phyloP scores from a whole-genome alignment of 75 land plant species.

The Sequoia sempervirens region DNA sequence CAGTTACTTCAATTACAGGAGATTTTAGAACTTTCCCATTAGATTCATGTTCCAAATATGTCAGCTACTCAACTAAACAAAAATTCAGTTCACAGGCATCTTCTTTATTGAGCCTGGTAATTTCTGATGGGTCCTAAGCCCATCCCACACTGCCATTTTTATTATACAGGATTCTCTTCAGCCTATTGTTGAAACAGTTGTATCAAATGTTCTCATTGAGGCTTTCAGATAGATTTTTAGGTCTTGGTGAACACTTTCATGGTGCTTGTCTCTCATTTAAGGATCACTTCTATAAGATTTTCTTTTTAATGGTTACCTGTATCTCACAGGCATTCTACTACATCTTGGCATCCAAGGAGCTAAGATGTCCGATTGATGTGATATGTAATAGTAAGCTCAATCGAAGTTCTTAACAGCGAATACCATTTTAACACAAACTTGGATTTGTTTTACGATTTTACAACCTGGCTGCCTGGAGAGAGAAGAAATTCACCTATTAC shows the following conservation, averaged over 20 bases:
- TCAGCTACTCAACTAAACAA: neutral
- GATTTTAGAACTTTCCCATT: neutral
- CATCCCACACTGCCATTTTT: neutral
- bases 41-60: neutral
- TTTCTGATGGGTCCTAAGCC: neutral
- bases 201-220: neutral
- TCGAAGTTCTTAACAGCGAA: too few relatives aligned
- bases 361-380: neutral
- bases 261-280: neutral
- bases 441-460: neutral
- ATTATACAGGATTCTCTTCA: neutral
- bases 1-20: neutral
- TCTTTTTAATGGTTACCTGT: neutral
- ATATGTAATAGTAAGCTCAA: too few relatives aligned
- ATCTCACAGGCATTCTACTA: neutral
- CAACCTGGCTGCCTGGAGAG: neutral
- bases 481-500: neutral
- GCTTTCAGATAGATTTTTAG: neutral
- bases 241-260: neutral
- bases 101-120: neutral
- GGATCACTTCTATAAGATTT: neutral
- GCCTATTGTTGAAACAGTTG: neutral
- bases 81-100: neutral
- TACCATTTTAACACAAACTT: neutral
- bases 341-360: neutral